These are phyloP conservation scores for Fusarium tuaranense DNA, from an alignment of 2,329 filamentous ascomycete genomes.

Conservation along the genomic window DNA sequence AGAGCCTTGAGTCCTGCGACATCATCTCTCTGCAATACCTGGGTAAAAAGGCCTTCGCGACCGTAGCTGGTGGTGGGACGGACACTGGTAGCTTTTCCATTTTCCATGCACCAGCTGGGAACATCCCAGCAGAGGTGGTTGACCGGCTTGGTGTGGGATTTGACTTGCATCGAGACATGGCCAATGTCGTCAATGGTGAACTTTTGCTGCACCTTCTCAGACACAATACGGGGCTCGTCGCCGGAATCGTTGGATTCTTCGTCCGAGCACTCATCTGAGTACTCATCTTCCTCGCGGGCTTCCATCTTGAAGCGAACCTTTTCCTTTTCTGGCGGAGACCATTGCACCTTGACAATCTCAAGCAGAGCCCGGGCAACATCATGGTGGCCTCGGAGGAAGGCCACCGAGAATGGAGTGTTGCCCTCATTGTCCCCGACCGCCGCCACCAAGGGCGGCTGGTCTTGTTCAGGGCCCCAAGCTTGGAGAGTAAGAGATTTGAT, in stretches of 20 bases:
- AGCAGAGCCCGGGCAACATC: slow-evolving; percentile 74
- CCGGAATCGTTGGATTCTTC: slow-evolving; percentile 44
- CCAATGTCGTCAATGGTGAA: slow-evolving; percentile 84
- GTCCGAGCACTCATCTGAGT: slow-evolving; percentile 54
- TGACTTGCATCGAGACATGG: slow-evolving; percentile 74
- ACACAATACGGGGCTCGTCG: slow-evolving; percentile 58
- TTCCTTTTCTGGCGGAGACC: slow-evolving; percentile 65
- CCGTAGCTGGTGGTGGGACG: background rate
- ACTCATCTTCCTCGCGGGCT: slow-evolving; percentile 50
- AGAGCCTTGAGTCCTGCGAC: slow-evolving; percentile 65
- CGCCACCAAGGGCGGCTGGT: slow-evolving; percentile 72
- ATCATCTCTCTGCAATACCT: slow-evolving; percentile 66
- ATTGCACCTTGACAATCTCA: slow-evolving; percentile 78
- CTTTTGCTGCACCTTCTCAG: slow-evolving; percentile 70
- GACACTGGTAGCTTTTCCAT: slow-evolving; percentile 40
- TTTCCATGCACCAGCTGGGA: slow-evolving; percentile 48
- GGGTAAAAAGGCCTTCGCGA: slow-evolving; percentile 51
- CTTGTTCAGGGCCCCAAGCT: slow-evolving; percentile 65
- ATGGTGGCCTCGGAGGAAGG: slow-evolving; percentile 73
- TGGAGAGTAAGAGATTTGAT: slow-evolving; percentile 74
- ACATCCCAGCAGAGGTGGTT: slow-evolving; percentile 59
- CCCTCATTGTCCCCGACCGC: slow-evolving; percentile 64
- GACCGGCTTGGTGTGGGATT: slow-evolving; percentile 70
- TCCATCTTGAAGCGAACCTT: slow-evolving; percentile 63
- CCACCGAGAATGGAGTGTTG: slow-evolving; percentile 75